phyloP scores from a whole-genome alignment of 352 stramenopile genomes.

The Phytophthora sojae region DNA sequence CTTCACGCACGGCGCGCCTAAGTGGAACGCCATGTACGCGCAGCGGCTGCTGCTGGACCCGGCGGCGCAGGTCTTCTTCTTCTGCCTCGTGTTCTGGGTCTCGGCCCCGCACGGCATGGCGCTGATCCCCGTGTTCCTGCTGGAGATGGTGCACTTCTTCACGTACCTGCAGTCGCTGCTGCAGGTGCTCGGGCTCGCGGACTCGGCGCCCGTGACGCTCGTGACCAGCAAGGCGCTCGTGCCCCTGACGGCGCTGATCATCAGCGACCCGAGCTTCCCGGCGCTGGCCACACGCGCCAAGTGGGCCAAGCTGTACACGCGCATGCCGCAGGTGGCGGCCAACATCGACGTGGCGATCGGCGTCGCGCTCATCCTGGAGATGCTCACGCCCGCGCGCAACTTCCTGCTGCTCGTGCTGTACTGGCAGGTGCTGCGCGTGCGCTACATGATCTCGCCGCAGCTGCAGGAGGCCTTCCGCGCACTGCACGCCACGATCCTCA shows the following conservation, averaged over 20 bases:
- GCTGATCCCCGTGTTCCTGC: slow-evolving; percentile 78
- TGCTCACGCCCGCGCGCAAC: slow-evolving; percentile 86
- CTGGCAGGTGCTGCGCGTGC: slow-evolving; percentile 91
- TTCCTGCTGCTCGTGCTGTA: slow-evolving; percentile 89
- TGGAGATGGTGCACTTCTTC: slow-evolving; percentile 84
- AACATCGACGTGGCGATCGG: slow-evolving; percentile 88
- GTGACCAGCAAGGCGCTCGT: slow-evolving; percentile 61
- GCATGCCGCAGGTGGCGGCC: slow-evolving; percentile 77
- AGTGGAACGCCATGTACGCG: slow-evolving; percentile 78
- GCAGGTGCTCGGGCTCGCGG: slow-evolving; percentile 55
- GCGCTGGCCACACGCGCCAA: slow-evolving; percentile 65
- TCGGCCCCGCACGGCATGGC: slow-evolving; percentile 78
- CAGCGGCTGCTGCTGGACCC: slow-evolving; percentile 86
- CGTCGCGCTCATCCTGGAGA: slow-evolving; percentile 79
- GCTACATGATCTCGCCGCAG: slow-evolving; percentile 92
- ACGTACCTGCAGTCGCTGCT: slow-evolving; percentile 71
- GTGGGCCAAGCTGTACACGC: slow-evolving; percentile 85
- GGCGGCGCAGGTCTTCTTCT: slow-evolving; percentile 85
- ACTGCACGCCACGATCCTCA: slow-evolving; percentile 71
- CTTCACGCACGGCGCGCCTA: slow-evolving; percentile 81
- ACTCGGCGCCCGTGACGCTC: slow-evolving; percentile 48
- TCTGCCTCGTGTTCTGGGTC: slow-evolving; percentile 89
- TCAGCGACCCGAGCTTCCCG: slow-evolving; percentile 70
- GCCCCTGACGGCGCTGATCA: slow-evolving; percentile 62
- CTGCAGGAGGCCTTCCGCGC: slow-evolving; percentile 84